Evolutionary conservation across 805 yeast genomes (phyloP).

Genomic region (Trichomonascus vanleenenianus): DNA sequence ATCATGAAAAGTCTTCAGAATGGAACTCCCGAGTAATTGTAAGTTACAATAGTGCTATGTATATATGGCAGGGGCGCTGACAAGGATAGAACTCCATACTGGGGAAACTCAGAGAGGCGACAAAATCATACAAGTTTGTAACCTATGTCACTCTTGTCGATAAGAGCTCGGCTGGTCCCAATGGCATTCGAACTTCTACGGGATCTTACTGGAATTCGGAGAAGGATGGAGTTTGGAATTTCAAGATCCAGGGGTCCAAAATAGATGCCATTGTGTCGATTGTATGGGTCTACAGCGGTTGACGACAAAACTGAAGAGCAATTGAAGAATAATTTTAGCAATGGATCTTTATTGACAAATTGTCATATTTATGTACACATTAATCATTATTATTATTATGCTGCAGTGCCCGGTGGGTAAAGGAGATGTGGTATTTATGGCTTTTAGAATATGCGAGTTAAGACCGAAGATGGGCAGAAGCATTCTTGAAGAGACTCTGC

Average conservation of each 20-base stretch:
- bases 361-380: background rate
- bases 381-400: constrained; percentile 5
- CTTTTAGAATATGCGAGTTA: too few species aligned
- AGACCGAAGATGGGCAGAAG: constrained; percentile 69
- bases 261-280: constrained; percentile 18
- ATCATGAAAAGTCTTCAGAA: constrained; percentile 9
- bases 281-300: constrained; percentile 16
- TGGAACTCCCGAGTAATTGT: constrained; percentile 14
- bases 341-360: background rate
- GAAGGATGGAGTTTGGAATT: constrained; percentile 22
- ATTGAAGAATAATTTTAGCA: too few species aligned
- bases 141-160: constrained; percentile 16
- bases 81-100: background rate
- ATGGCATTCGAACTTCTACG: constrained; percentile 15
- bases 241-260: constrained; percentile 13
- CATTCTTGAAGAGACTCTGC: constrained; percentile 88
- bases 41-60: background rate
- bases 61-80: too few species aligned
- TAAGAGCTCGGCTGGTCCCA: constrained; percentile 14
- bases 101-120: constrained; percentile 2
- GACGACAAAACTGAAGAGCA: background rate
- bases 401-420: too few species aligned
- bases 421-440: background rate
- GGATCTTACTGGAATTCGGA: constrained; percentile 21
- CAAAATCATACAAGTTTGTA: constrained; percentile 18